Evolutionary conservation across 805 yeast species (phyloP), one percentile per base, ranked within the genome.

Genomic region (Candida berthetii): DNA sequence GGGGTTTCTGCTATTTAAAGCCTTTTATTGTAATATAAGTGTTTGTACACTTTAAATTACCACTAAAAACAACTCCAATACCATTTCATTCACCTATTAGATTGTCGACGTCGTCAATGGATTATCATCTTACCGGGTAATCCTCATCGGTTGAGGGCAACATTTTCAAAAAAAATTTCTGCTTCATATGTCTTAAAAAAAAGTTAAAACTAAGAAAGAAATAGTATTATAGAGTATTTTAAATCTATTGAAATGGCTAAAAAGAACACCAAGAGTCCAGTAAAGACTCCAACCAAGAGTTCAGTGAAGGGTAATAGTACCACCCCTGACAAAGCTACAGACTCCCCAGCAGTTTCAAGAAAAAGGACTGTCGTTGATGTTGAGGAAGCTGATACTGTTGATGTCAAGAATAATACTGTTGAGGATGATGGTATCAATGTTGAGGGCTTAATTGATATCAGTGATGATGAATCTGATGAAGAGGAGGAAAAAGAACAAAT

Each of bases 391-490:
- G 48, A 44, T 8, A 46, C 40, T 10, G 40, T 34, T 7, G 48
- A 46, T 7, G 58, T 53, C 10, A 16, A 10, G 39, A 22, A 22
- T 6, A 46, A 39, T 45, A 33, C 29, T 27, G 29, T 4, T 11
- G 29, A 27, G 13, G 50, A 42, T 10, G 50, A 45, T 9, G 52
- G 46, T 31, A 41, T 62, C 35, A 54, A 57, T 39, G 46, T 60
- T 15, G 46, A 53, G 35, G 65, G 76, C 2, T 55, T 71, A 39
- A 55, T 73, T 19, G 75, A 72, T 48, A 49, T 43, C n/a, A 71
- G 59, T 41, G 67, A 62, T 10, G 60, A 66, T 42, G 76, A 68
- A 9, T 37, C 27, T 15, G 36, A 35, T 3, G 15, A 20, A n/a
- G 53, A 42, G 27, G 48, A 44, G 18, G 55, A 44, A n/a, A 52